Evolutionary conservation across 176 grass and related monocot genomes (phyloP).

Genomic region (Triticum dicoccoides): DNA sequence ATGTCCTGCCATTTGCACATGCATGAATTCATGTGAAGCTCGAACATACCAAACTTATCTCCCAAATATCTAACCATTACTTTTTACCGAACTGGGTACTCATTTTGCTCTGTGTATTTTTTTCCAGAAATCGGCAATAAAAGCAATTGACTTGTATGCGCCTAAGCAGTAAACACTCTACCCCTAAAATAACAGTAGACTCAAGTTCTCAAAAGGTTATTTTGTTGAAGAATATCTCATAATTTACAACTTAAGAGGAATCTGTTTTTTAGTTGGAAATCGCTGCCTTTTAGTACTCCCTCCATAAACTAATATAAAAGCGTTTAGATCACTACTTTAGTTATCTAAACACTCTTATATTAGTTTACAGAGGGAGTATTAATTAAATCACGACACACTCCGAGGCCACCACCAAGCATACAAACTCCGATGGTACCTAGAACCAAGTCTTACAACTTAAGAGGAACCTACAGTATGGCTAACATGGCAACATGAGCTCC

Average conservation of each 20-base stretch:
- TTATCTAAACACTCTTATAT: too few species aligned
- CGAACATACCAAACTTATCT: neutral
- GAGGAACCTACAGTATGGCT: neutral
- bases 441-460: too few species aligned
- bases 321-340: too few species aligned
- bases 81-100: neutral
- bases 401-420: too few species aligned
- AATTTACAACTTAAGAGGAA: neutral
- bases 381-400: too few species aligned
- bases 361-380: too few species aligned
- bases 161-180: neutral
- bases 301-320: too few species aligned
- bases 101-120: neutral
- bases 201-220: neutral
- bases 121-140: neutral
- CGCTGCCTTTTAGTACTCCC: too few species aligned
- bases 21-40: neutral
- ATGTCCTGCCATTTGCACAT: neutral
- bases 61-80: neutral
- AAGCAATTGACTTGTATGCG: neutral
- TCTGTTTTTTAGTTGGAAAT: too few species aligned
- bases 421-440: too few species aligned
- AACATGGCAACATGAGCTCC: neutral
- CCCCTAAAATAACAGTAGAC: too few species aligned
- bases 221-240: neutral